Conservation (phyloP, 139 green algal species). For the Chlorella ohadii region DNA sequence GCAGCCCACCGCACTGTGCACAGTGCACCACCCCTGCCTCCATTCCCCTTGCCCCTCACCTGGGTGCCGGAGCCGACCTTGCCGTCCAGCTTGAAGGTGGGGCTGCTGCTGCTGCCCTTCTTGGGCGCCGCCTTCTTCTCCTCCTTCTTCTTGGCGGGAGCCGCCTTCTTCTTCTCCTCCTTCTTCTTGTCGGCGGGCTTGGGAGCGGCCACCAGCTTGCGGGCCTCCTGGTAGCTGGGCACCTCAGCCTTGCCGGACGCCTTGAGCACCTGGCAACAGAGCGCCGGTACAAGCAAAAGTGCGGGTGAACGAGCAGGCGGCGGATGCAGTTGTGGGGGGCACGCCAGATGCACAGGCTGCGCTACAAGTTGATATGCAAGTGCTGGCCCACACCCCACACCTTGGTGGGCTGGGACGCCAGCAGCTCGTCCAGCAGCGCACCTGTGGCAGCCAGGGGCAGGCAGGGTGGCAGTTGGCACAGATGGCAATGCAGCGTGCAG, state of each 20-base stretch:
- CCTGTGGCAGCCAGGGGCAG: neutral
- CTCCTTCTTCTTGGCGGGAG: neutral
- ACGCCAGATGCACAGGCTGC: too few species aligned
- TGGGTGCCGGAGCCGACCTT: conserved; percentile 9
- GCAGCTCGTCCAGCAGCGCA: conserved; percentile 18
- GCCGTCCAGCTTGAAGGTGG: conserved; percentile 30
- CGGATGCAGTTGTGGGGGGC: too few species aligned
- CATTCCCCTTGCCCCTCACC: neutral
- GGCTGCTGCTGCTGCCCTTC: conserved; percentile 4
- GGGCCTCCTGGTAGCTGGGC: neutral
- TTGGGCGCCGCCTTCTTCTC: conserved; percentile 23
- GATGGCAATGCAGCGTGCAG: too few species aligned
- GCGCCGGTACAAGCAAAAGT: too few species aligned
- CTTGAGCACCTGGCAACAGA: neutral
- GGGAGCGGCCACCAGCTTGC: conserved; percentile 9
- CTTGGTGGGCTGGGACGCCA: neutral
- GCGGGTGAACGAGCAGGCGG: too few species aligned
- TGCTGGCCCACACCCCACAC: neutral
- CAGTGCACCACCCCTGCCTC: too few species aligned
- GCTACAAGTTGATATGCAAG: too few species aligned
- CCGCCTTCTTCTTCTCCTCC: conserved; percentile 12
- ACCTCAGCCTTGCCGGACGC: neutral
- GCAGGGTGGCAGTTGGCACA: too few species aligned
- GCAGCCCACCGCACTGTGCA: too few species aligned
- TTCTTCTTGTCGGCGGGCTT: conserved; percentile 13